Evolutionary conservation across 495 filamentous ascomycete genomes (phyloP), one percentile per base, ranked within the genome.

Genomic region (Hyaloscypha bicolor): DNA sequence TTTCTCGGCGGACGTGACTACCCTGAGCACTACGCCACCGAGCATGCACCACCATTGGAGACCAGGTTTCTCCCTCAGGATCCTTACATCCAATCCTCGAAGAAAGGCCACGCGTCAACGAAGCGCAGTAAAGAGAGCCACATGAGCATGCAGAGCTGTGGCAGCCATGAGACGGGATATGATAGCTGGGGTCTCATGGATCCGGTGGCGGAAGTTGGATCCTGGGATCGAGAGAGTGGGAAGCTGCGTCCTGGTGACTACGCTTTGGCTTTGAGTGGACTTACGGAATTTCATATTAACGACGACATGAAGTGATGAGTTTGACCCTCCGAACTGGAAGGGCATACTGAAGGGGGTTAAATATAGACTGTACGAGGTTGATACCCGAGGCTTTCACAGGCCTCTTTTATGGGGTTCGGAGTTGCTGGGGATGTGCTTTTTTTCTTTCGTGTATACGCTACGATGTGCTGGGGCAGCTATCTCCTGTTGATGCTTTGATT

Each of bases 131-230:
- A 65, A 35, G 19, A 56, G 37, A 60, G 61, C 59, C 33, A 59
- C 39, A 56, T 30, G 45, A 69, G 67, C 55, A 22, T 55, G 42
- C 29, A 57, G 29, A 71, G 69, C 59, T 61, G 33, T 25, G 56
- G 61, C 8, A 68, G 57, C 37, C 48, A 45, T 8, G 65, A 68
- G 6, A 39, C 25, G 25, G 30, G 30, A 2, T 65, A 35, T 21
- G 29, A 42, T 48, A 25, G 64, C 14, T 60, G 53, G 61, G 61
- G 29, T 12, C 42, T 48, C 0, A 19, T 31, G 19, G 62, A 68
- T 45, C 31, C 58, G 2, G 58, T 65, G 3, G 39, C 42, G 0
- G 58, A 21, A 14, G 33, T 60, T 2, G 69, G 69, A 6, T 37
- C 55, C 9, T 71, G 69, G 69, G 45, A 30, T 45, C 30, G 3